phyloP scores from a whole-genome alignment of 495 filamentous ascomycete species.

The Penicillium verhagenii region DNA sequence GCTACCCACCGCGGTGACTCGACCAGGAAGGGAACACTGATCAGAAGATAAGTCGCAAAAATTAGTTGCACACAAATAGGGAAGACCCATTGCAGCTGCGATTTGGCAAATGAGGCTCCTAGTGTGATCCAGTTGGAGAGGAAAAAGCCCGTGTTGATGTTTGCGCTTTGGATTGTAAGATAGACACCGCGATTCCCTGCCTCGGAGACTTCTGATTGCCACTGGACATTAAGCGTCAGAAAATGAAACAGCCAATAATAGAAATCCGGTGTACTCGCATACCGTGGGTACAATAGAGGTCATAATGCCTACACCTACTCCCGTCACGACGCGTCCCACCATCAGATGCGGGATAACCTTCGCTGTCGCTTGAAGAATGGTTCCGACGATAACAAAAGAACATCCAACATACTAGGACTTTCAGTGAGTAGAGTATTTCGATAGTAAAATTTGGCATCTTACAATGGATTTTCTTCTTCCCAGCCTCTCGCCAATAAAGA shows the following conservation, averaged over 20 bases:
- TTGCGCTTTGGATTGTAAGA: neutral
- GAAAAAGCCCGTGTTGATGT: neutral
- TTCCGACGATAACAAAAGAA: neutral
- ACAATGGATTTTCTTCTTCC: neutral
- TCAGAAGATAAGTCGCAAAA: neutral
- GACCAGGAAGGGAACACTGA: neutral
- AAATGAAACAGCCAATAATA: too few relatives aligned
- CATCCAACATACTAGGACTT: neutral
- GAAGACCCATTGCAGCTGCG: neutral
- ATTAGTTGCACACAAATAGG: neutral
- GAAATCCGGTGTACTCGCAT: too few relatives aligned
- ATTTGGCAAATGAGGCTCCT: neutral
- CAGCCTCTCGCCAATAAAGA: neutral
- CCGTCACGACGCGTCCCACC: neutral
- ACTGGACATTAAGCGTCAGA: neutral
- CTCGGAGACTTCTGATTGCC: neutral
- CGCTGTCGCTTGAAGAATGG: neutral
- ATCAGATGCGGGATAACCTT: neutral
- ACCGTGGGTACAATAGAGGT: neutral
- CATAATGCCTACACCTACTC: neutral
- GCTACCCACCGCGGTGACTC: neutral
- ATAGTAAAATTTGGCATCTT: neutral
- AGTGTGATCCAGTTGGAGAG: neutral
- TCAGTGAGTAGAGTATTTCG: neutral
- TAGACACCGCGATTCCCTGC: neutral